phyloP scores from a whole-genome alignment of 192 early-diverging fungal genomes.

The Haplosporangium gracile region DNA sequence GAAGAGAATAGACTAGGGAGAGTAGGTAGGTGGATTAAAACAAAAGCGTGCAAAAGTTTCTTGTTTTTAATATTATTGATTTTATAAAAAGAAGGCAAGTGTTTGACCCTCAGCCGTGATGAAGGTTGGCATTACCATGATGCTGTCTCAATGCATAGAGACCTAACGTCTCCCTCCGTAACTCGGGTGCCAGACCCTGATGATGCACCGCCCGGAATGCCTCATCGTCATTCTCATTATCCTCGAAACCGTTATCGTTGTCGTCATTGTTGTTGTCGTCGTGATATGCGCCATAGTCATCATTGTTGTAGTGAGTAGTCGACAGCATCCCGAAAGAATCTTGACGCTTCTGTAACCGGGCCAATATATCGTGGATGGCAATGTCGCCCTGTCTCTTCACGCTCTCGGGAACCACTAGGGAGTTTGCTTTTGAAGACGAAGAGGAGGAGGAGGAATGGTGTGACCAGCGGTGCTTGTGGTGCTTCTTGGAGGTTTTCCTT shows the following conservation, averaged over 20 bases:
- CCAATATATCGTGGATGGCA: background rate
- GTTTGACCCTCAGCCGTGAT: background rate
- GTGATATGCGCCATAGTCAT: background rate
- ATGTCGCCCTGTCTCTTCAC: conserved; percentile 4
- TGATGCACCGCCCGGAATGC: background rate
- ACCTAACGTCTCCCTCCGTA: background rate
- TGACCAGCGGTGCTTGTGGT: background rate
- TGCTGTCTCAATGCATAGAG: background rate
- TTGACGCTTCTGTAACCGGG: conserved; percentile 4
- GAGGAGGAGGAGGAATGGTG: background rate
- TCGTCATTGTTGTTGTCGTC: background rate
- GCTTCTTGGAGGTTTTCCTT: background rate
- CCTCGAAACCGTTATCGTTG: no score
- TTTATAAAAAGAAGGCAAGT: no score
- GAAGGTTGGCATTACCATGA: conserved; percentile 9
- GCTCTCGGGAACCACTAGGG: background rate
- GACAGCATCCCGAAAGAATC: background rate
- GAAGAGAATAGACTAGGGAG: no score
- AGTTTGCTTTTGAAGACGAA: background rate
- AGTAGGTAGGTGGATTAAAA: no score
- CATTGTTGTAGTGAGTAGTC: background rate
- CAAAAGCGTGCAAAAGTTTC: no score
- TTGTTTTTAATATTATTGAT: no score
- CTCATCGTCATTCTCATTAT: background rate
- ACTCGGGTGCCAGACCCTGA: background rate